Conservation (phyloP, 2,329 filamentous ascomycete species). For the Beauveria medogensis region DNA sequence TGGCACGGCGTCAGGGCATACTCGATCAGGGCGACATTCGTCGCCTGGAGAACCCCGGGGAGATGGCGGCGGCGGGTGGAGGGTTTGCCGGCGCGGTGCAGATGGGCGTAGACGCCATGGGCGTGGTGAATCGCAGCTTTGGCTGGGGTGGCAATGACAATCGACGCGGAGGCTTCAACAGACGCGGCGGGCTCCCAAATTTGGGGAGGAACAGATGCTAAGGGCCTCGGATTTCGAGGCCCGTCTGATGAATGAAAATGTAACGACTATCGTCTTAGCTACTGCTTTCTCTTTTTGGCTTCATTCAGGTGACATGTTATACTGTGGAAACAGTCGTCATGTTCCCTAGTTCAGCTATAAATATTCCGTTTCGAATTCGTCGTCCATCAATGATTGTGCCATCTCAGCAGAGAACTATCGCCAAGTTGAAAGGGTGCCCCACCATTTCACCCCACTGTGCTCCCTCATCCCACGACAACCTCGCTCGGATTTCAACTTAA, state of each 20-base stretch:
- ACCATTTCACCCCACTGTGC: background rate
- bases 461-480: background rate
- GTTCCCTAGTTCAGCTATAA: no score
- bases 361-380: no score
- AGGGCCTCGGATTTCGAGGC: background rate
- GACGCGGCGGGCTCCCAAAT: background rate
- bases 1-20: constrained; percentile 46
- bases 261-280: background rate
- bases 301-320: no score
- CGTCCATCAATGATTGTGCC: no score
- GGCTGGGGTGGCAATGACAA: constrained; percentile 40
- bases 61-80: constrained; percentile 22
- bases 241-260: background rate
- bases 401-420: no score
- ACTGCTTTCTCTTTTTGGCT: background rate
- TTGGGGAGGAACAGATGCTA: constrained; percentile 14
- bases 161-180: background rate
- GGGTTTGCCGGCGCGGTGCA: constrained; percentile 37
- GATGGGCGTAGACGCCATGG: constrained; percentile 43
- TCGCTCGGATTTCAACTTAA: background rate
- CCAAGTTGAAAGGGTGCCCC: background rate
- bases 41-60: constrained; percentile 22
- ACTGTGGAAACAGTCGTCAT: no score
- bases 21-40: constrained; percentile 51
- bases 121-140: constrained; percentile 43